phyloP scores from a whole-genome alignment of 805 yeast genomes.

The Kregervanrija pseudodelftensis region DNA sequence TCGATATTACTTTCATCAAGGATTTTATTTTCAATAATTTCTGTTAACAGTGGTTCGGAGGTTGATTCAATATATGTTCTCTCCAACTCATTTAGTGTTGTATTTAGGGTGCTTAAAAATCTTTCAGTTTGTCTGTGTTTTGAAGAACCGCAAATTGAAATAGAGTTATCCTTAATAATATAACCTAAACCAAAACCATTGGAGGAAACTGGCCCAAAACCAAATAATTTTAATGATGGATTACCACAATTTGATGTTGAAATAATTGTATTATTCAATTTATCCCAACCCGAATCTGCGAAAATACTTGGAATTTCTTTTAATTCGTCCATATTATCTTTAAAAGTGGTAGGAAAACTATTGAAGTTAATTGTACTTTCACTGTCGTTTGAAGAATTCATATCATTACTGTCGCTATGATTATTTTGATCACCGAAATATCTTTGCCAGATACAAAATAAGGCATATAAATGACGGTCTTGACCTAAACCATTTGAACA shows the following conservation, averaged over 20 bases:
- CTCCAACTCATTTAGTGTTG: constrained; percentile 54
- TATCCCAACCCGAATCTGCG: constrained; percentile 84
- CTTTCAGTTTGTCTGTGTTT: constrained; percentile 84
- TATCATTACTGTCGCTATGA: constrained; percentile 14
- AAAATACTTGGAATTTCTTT: constrained; percentile 63
- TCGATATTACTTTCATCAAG: constrained; percentile 9
- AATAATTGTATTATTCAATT: constrained; percentile 68
- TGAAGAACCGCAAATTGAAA: constrained; percentile 76
- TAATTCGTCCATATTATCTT: constrained; percentile 16
- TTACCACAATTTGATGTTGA: constrained; percentile 91
- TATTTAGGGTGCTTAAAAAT: constrained; percentile 60
- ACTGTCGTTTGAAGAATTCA: constrained; percentile 6
- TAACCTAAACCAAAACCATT: constrained; percentile 94
- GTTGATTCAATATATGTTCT: constrained; percentile 35
- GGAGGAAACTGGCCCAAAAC: constrained; percentile 85
- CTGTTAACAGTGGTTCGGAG: constrained; percentile 6
- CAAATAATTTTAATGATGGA: constrained; percentile 79
- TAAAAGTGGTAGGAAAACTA: constrained; percentile 18
- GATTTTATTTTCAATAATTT: not conserved
- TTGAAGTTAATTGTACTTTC: constrained; percentile 28
- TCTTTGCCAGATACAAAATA: constrained; percentile 81
- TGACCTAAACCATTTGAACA: constrained; percentile 81
- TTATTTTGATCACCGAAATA: constrained; percentile 27
- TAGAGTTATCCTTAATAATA: constrained; percentile 72
- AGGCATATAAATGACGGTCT: constrained; percentile 83